These are phyloP conservation scores for Violaceomyces palustris DNA, from an alignment of 1,284 basidiomycete genomes.

Conservation along the genomic window DNA sequence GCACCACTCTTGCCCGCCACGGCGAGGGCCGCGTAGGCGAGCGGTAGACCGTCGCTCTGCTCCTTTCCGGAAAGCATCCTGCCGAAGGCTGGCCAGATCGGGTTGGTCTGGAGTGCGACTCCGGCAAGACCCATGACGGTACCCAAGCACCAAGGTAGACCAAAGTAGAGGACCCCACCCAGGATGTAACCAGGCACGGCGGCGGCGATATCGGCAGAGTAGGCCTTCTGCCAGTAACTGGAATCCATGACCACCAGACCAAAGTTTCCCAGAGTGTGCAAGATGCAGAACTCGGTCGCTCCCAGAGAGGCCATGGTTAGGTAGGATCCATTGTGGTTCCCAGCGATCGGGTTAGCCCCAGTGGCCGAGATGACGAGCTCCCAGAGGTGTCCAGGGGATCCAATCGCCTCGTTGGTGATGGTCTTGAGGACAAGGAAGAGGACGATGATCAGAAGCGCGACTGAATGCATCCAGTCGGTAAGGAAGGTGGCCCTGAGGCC, in stretches of 20 bases:
- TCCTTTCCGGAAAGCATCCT: constrained; percentile 20
- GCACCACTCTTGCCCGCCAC: constrained; percentile 42
- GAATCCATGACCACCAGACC: constrained; percentile 43
- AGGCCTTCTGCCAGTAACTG: constrained; percentile 46
- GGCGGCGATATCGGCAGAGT: constrained; percentile 33
- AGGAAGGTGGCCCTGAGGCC: constrained; percentile 42
- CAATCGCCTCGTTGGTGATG: constrained; percentile 22
- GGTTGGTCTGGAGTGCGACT: constrained; percentile 23
- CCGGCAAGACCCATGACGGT: constrained; percentile 37
- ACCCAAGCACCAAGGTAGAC: constrained; percentile 42
- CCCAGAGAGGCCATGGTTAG: constrained; percentile 75
- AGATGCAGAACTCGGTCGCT: constrained; percentile 56
- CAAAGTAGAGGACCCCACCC: constrained; percentile 46
- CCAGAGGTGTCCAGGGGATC: constrained; percentile 27
- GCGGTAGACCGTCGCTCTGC: constrained; percentile 26
- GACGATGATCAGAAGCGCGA: constrained; percentile 40
- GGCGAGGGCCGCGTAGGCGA: constrained; percentile 36
- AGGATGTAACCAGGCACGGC: constrained; percentile 43
- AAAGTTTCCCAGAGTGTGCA: constrained; percentile 45
- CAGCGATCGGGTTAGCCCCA: constrained; percentile 53
- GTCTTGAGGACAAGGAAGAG: constrained; percentile 38
- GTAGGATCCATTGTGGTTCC: constrained; percentile 64
- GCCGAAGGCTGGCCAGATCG: constrained; percentile 40
- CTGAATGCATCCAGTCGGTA: constrained; percentile 42
- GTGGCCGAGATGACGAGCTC: constrained; percentile 22